These are phyloP conservation scores for Euryodendron excelsum DNA, from an alignment of 148 eudicot genomes.

Conservation along the genomic window DNA sequence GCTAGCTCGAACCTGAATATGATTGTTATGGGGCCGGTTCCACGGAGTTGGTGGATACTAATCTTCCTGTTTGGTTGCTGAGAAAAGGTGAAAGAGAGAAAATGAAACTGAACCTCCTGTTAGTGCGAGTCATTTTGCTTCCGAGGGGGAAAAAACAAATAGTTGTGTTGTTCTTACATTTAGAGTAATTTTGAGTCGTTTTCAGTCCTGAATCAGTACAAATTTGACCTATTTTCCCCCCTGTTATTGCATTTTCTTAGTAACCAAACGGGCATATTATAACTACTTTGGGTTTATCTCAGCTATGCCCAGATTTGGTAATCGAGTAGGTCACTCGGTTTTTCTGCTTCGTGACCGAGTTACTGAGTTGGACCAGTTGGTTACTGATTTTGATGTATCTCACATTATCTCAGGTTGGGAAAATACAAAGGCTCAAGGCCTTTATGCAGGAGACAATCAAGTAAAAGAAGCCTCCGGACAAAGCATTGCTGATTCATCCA, in stretches of 20 bases:
- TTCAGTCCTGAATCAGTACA: not conserved
- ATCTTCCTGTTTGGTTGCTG: conserved; percentile 26
- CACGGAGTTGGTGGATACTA: not conserved
- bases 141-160: not conserved
- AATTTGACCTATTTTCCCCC: too few relatives aligned
- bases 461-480: conserved; percentile 17
- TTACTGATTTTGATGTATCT: not conserved
- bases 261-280: too few relatives aligned
- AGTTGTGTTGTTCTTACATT: not conserved
- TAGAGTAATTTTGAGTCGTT: not conserved
- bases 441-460: conserved; percentile 35
- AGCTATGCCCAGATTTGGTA: too few relatives aligned
- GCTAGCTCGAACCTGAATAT: not conserved
- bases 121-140: not conserved
- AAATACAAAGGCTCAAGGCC: conserved; percentile 27
- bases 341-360: not conserved
- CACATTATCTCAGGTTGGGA: conserved; percentile 44
- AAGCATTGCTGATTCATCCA: conserved; percentile 25
- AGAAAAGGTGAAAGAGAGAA: conserved; percentile 11
- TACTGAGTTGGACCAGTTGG: not conserved
- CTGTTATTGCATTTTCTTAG: too few relatives aligned
- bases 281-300: too few relatives aligned
- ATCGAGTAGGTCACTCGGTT: not conserved
- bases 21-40: not conserved
- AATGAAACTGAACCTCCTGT: conserved; percentile 1